Conservation (phyloP, 2,329 filamentous ascomycete genomes). For the Raffaelea albimanens region DNA sequence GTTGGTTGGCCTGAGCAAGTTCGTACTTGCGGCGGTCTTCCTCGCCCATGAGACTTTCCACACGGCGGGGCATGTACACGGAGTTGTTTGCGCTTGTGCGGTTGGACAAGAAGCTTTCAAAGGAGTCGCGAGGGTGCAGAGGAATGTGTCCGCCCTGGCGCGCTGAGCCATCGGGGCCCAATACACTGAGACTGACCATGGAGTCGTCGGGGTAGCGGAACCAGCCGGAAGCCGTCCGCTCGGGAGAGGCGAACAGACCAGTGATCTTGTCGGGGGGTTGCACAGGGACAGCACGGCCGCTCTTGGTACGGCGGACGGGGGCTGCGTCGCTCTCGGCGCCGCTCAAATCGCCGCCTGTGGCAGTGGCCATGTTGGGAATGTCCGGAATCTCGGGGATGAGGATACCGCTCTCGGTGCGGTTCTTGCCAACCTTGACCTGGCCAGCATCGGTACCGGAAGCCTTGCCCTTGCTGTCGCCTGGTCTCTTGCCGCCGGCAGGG, state of each 20-base stretch:
- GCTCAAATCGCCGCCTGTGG: conserved; percentile 3
- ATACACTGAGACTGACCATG: conserved; percentile 40
- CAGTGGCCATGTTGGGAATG: neutral
- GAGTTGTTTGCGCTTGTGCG: conserved; percentile 44
- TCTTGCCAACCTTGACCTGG: neutral
- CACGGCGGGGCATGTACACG: conserved; percentile 55
- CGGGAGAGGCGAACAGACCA: conserved; percentile 67
- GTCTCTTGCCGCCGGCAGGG: conserved; percentile 8
- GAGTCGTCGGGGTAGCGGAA: conserved; percentile 63
- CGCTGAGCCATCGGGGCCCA: conserved; percentile 10
- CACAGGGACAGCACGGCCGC: conserved; percentile 33
- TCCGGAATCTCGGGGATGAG: neutral
- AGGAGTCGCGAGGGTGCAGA: conserved; percentile 50
- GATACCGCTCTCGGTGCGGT: neutral
- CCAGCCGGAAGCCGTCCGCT: conserved; percentile 57
- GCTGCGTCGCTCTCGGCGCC: conserved; percentile 14
- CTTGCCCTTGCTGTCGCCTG: neutral
- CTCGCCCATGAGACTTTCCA: conserved; percentile 69
- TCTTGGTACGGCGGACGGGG: conserved; percentile 36
- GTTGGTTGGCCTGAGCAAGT: conserved; percentile 51
- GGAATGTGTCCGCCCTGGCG: conserved; percentile 24
- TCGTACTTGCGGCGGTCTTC: conserved; percentile 69
- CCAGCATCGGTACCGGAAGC: neutral
- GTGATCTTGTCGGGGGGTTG: conserved; percentile 67
- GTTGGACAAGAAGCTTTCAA: conserved; percentile 54